phyloP scores from a whole-genome alignment of 2,329 filamentous ascomycete species.

The Colletotrichum orbiculare region DNA sequence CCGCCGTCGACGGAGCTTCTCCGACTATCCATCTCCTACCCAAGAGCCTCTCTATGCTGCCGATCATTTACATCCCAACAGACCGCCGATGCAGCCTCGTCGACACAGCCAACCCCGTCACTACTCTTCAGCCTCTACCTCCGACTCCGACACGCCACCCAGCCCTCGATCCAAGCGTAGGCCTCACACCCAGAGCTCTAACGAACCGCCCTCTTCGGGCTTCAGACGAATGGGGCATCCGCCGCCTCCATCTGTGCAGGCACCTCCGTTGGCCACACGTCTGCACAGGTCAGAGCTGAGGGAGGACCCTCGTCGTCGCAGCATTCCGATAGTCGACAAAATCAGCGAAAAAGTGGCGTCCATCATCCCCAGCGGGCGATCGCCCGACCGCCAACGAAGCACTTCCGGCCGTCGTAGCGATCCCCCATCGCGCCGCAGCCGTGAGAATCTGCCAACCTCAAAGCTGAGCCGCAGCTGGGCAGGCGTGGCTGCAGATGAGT shows the following conservation, averaged over 20 bases:
- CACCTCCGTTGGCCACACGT: slow-evolving; percentile 42
- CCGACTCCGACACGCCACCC: slow-evolving; percentile 46
- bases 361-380: slow-evolving; percentile 52
- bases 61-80: slow-evolving; percentile 50
- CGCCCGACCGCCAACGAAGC: slow-evolving; percentile 50
- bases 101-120: slow-evolving; percentile 63
- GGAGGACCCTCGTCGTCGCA: slow-evolving; percentile 51
- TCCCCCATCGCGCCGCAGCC: slow-evolving; percentile 39
- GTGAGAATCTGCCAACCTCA: slow-evolving; percentile 54
- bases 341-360: slow-evolving; percentile 57
- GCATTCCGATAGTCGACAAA: slow-evolving; percentile 53
- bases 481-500: slow-evolving; percentile 50
- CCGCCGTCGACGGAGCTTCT: slow-evolving; percentile 62
- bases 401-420: slow-evolving; percentile 45
- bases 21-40: slow-evolving; percentile 57
- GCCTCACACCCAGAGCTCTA: slow-evolving; percentile 38
- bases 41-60: slow-evolving; percentile 42
- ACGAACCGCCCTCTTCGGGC: slow-evolving; percentile 43
- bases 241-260: slow-evolving; percentile 42
- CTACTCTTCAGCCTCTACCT: slow-evolving; percentile 55
- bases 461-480: slow-evolving; percentile 55
- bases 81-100: slow-evolving; percentile 47
- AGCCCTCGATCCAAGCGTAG: slow-evolving; percentile 41
- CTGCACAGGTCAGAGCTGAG: slow-evolving; percentile 48
- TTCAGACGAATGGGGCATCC: slow-evolving; percentile 49